A percentile compares a stretch with the other conserved stretches of the same genome.
phyloP scores from a whole-genome alignment of 1,139 yeast species.

The Lodderomyces theae region DNA sequence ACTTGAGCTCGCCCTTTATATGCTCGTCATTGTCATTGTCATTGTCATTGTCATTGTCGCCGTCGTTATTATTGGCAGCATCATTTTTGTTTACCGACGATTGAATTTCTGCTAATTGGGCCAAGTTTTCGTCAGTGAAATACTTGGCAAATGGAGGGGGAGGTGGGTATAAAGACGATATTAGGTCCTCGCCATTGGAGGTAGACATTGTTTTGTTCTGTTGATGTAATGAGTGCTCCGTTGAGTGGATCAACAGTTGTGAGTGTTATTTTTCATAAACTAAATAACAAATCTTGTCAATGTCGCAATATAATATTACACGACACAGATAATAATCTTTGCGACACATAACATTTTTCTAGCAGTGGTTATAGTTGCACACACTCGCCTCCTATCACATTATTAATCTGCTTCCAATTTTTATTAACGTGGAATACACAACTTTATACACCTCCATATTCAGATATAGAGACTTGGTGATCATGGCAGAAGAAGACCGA shows the following conservation, averaged over 20 bases:
- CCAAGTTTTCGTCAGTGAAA: conserved; percentile 62
- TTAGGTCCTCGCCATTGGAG: conserved; percentile 31
- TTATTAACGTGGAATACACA: background rate
- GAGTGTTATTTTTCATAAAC: too few species aligned
- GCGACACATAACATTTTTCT: background rate
- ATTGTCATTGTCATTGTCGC: conserved; percentile 6
- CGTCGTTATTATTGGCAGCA: conserved; percentile 10
- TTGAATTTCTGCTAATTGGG: conserved; percentile 22
- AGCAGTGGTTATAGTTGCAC: background rate
- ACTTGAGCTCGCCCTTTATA: conserved; percentile 41
- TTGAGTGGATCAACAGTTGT: too few species aligned
- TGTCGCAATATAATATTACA: too few species aligned
- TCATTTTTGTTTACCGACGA: too few species aligned
- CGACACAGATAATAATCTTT: too few species aligned
- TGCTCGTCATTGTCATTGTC: background rate
- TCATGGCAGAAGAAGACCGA: conserved; percentile 13
- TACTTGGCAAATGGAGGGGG: conserved; percentile 76
- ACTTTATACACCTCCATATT: background rate
- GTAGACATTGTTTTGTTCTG: conserved; percentile 39
- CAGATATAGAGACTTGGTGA: background rate
- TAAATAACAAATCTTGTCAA: too few species aligned
- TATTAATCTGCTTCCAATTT: background rate
- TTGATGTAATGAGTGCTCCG: background rate
- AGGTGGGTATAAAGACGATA: conserved; percentile 77
- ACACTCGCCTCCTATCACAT: background rate